phyloP scores from a whole-genome alignment of 2,329 filamentous ascomycete species.

The Fonsecaea nubica region DNA sequence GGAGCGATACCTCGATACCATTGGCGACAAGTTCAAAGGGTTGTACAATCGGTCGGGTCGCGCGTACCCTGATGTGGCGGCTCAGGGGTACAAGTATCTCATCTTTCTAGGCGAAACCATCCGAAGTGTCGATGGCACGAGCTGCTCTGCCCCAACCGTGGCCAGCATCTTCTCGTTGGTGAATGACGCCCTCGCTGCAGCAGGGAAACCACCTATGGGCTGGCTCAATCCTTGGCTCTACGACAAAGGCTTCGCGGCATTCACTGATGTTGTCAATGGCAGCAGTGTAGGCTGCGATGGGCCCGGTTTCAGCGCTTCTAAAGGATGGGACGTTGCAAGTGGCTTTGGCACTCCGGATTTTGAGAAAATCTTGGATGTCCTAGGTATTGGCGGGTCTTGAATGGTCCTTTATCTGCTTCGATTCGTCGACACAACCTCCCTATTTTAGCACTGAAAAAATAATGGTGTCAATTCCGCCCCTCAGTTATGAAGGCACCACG shows the following conservation, averaged over 20 bases:
- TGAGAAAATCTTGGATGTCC: slow-evolving; percentile 38
- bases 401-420: neutral
- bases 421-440: neutral
- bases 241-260: slow-evolving; percentile 52
- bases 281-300: slow-evolving; percentile 46
- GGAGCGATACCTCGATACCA: slow-evolving; percentile 51
- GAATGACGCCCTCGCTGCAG: slow-evolving; percentile 65
- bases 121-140: slow-evolving; percentile 48
- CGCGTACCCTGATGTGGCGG: slow-evolving; percentile 65
- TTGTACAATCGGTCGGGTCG: slow-evolving; percentile 60
- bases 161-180: slow-evolving; percentile 66
- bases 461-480: neutral
- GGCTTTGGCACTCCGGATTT: slow-evolving; percentile 47
- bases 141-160: slow-evolving; percentile 64
- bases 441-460: neutral
- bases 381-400: slow-evolving; percentile 24
- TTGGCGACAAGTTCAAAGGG: slow-evolving; percentile 52
- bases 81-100: slow-evolving; percentile 61
- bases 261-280: slow-evolving; percentile 56
- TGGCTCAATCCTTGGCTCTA: slow-evolving; percentile 70
- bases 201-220: slow-evolving; percentile 59
- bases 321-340: slow-evolving; percentile 52
- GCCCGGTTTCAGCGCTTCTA: slow-evolving; percentile 45
- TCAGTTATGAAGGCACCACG: neutral
- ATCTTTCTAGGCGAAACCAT: slow-evolving; percentile 52